Base-by-base conservation (phyloP, 2,329 filamentous ascomycete genomes). In the Atkinsonella hypoxylon region DNA sequence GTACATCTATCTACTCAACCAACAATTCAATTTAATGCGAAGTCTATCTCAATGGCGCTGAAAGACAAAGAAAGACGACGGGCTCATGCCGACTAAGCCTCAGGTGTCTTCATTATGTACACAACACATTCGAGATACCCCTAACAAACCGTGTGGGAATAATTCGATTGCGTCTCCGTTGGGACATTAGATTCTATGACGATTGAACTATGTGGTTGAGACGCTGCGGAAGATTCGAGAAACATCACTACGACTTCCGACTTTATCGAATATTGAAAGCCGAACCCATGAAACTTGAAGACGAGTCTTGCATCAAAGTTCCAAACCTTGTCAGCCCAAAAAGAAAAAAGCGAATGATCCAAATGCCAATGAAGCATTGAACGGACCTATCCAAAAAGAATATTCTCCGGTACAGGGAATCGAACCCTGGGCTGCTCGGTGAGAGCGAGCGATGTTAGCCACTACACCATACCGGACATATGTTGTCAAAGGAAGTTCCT, bases 361-460 rank as follows among this genome's bases (percentile, higher is more conserved):
- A 32, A 12, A 32, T n/a, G n/a, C n/a, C n/a, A n/a, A n/a, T n/a
- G n/a, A n/a, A n/a, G n/a, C n/a, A n/a, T n/a, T n/a, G n/a, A n/a
- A n/a, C n/a, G n/a, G n/a, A n/a, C n/a, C n/a, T n/a, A 18, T n/a
- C 15, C 15, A 17, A 41, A 41, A 41, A 40, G n/a, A 40, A 40
- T 9, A 40, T 5, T 15, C 57, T 60, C 58, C 58, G 58, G 53
- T 59, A 59, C 58, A 53, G 58, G 58, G 57, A 60, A 60, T 60
- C 58, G 58, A 60, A 60, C 58, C 58, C 58, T 53, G 57, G 57
- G 58, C 58, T 60, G 58, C 58, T 60, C 58, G 57, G 58, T 57
- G 54, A 57, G 56, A 58, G 54, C 62, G 61, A 64, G 61, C 62
- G 62, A 64, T 64, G 62, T 63, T 64, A 63, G 62, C 62, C 62